phyloP scores from a whole-genome alignment of 2,329 filamentous ascomycete genomes.

The Scedosporium boydii region DNA sequence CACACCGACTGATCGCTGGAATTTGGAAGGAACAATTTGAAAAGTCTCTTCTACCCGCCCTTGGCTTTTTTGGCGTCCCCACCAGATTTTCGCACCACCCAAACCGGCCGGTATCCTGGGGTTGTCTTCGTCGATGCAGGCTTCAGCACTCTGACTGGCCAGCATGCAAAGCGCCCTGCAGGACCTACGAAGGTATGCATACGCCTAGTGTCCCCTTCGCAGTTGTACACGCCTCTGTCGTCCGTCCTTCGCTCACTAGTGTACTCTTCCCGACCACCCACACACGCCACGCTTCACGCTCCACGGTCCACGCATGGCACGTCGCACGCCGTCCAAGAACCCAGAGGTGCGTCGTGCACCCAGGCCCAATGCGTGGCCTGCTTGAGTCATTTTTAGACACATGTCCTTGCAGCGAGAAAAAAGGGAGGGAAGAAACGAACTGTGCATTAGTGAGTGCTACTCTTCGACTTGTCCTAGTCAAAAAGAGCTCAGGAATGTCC shows the following conservation, averaged over 20 bases:
- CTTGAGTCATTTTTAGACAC: conserved; percentile 3
- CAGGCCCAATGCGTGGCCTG: conserved; percentile 1
- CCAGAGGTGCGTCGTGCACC: not conserved
- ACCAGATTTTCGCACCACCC: not conserved
- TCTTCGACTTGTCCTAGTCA: not conserved
- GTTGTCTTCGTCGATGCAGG: not conserved
- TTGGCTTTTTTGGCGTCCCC: not conserved
- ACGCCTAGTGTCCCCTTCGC: not conserved
- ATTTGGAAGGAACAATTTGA: not conserved
- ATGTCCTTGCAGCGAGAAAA: not conserved
- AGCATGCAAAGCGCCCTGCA: not conserved
- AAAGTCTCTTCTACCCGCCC: not conserved
- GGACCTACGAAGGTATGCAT: not conserved
- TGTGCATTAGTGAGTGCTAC: not conserved
- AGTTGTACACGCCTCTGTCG: not conserved
- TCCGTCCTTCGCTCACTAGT: not conserved
- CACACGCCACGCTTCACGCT: not conserved
- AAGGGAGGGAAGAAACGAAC: not conserved
- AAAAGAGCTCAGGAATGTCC: not conserved
- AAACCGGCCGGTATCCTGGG: conserved; percentile 1
- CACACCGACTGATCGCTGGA: not conserved
- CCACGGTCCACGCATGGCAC: not conserved
- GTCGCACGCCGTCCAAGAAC: not conserved
- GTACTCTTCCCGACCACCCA: not conserved
- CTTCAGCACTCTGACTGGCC: conserved; percentile 1